Base-by-base conservation (phyloP, 2,329 filamentous ascomycete species). In the Colletotrichum magnum region DNA sequence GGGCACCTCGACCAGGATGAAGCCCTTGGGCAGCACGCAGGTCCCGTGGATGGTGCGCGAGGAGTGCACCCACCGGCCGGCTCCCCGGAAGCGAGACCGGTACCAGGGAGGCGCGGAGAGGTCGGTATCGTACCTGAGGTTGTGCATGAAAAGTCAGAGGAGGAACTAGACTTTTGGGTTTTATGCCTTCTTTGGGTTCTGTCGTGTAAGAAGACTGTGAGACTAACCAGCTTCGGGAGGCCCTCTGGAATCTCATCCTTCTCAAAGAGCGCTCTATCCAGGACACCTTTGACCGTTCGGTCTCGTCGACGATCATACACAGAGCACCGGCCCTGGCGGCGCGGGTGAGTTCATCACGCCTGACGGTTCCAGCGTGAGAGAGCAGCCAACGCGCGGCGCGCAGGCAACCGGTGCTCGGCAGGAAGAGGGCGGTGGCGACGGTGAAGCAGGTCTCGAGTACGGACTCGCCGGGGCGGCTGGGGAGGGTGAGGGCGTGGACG, bases 401-500 rank as follows among this genome's bases (percentile, higher is more conserved):
- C 24, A 70, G 18, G 18, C 67, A 51, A 12, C 73, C 74, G 36
- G 67, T 68, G 45, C 57, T 64, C 7, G 73, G 73, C 13, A 74
- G 61, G 13, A 74, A 63, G 15, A 74, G 58, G 41, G 60, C 47
- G 32, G 60, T 41, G 54, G 64, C 12, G 56, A 62, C 45, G 48
- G 56, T 50, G 32, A 70, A 70, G 67, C 47, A 66, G 26, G 69
- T 68, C 43, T 70, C 67, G 12, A 63, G 53, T 24, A 70, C 6
- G 26, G 50, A 43, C 24, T 75, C 69, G 12, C 73, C 75, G 18
- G 74, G 75, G 7, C 52, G 54, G 16, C 70, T 58, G 32, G 51
- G 69, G 4, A 74, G 59, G 1, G 75, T 77, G 12, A 72, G 71
- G 13, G 70, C 74, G 57, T 77, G 74, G 9, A 72, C 69, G n/a